Conservation (phyloP, 2,329 filamentous ascomycete species). For the Botrytis cinerea region DNA sequence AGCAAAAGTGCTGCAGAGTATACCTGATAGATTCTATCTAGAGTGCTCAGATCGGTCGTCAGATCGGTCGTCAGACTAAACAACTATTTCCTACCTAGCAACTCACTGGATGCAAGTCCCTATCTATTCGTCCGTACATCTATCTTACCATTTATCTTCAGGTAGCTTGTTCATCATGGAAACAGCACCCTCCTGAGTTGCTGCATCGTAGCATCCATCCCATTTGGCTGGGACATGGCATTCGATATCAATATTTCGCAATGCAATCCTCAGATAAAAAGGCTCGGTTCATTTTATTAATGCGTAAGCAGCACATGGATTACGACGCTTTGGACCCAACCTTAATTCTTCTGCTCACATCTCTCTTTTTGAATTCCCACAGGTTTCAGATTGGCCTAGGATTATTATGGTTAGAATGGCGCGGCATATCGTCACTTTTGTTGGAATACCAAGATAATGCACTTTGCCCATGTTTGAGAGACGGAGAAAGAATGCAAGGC, state of each 20-base stretch:
- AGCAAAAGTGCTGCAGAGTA: not conserved
- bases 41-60: not conserved
- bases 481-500: not conserved
- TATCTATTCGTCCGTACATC: not conserved
- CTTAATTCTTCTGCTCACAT: not conserved
- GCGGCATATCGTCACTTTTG: not conserved
- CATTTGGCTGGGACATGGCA: not conserved
- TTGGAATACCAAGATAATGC: not conserved
- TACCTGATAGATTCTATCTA: not conserved
- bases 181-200: not conserved
- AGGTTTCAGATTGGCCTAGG: conserved; percentile 1
- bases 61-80: not conserved
- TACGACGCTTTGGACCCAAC: conserved; percentile 9
- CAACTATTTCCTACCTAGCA: not conserved
- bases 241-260: not conserved
- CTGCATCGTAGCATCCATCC: not conserved
- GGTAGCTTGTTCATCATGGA: not conserved
- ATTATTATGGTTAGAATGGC: not conserved
- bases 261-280: not conserved
- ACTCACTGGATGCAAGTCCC: not conserved
- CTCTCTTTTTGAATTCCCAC: not conserved
- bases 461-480: not conserved
- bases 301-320: conserved; percentile 8
- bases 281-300: no score
- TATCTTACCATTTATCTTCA: not conserved